phyloP scores from a whole-genome alignment of 768 basidiomycete genomes.

The Saitozyma podzolica region DNA sequence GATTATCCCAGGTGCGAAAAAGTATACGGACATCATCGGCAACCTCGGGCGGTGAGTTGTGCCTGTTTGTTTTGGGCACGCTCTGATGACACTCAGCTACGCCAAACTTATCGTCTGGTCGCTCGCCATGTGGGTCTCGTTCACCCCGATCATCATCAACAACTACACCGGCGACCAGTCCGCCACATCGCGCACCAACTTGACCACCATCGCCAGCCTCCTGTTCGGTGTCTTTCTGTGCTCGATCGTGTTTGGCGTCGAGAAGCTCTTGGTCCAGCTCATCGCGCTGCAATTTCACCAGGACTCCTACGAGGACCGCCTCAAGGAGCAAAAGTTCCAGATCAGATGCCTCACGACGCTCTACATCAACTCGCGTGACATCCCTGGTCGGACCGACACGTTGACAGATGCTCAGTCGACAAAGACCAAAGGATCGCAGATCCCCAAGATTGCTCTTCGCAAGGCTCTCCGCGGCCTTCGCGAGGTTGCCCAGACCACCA shows the following conservation, averaged over 20 bases:
- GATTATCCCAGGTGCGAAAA: slow-evolving; percentile 68
- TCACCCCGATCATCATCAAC: slow-evolving; percentile 65
- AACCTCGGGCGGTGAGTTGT: slow-evolving; percentile 63
- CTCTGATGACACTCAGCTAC: slow-evolving; percentile 54
- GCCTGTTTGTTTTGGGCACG: neutral
- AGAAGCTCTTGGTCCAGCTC: slow-evolving; percentile 84
- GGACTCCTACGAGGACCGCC: slow-evolving; percentile 83
- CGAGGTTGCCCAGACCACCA: slow-evolving; percentile 74
- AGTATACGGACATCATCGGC: slow-evolving; percentile 76
- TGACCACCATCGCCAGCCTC: slow-evolving; percentile 64
- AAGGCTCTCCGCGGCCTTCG: slow-evolving; percentile 70
- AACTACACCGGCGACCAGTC: slow-evolving; percentile 42
- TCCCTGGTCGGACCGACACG: slow-evolving; percentile 67
- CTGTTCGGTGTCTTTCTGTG: slow-evolving; percentile 74
- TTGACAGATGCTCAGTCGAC: slow-evolving; percentile 56
- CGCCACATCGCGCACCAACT: slow-evolving; percentile 51
- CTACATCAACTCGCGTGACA: slow-evolving; percentile 75
- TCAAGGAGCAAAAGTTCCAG: slow-evolving; percentile 77
- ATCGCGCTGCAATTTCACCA: slow-evolving; percentile 60
- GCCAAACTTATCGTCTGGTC: slow-evolving; percentile 70
- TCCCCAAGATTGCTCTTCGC: slow-evolving; percentile 67
- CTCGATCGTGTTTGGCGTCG: slow-evolving; percentile 68
- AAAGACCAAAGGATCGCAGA: slow-evolving; percentile 52
- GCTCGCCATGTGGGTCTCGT: slow-evolving; percentile 66
- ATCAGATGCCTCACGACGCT: slow-evolving; percentile 69